A percentile compares a stretch with the other conserved stretches of the same genome.
phyloP scores from a whole-genome alignment of 1,139 yeast genomes.

The Zygosaccharomyces pseudobailii region DNA sequence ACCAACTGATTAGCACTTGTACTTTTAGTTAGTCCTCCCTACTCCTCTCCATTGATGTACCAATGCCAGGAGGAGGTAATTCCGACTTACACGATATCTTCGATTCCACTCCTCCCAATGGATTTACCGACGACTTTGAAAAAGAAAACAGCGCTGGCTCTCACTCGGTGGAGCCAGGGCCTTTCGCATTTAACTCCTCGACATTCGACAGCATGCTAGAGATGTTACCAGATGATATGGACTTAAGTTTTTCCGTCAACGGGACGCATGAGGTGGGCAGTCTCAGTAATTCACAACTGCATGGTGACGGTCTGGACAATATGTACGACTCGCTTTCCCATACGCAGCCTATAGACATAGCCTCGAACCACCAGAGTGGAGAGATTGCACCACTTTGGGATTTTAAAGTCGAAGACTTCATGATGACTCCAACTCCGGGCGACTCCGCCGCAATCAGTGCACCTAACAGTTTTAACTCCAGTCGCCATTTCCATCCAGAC shows the following conservation, averaged over 20 bases:
- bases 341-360: slow-evolving; percentile 24
- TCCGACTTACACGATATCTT: slow-evolving; percentile 12
- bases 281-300: slow-evolving; percentile 3
- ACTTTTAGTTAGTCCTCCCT: neutral
- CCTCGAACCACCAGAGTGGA: slow-evolving; percentile 33
- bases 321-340: slow-evolving; percentile 3
- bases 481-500: slow-evolving; percentile 11
- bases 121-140: slow-evolving; percentile 6
- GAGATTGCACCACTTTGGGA: slow-evolving; percentile 37
- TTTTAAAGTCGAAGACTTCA: slow-evolving; percentile 33
- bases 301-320: slow-evolving; percentile 4
- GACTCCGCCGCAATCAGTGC: slow-evolving; percentile 36
- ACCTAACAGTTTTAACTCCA: slow-evolving; percentile 32
- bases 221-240: slow-evolving; percentile 33
- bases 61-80: slow-evolving; percentile 8
- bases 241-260: slow-evolving; percentile 10
- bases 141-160: slow-evolving; percentile 1
- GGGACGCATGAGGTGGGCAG: neutral
- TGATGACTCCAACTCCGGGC: slow-evolving; percentile 35
- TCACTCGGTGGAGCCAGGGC: slow-evolving; percentile 5
- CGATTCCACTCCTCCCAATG: slow-evolving; percentile 10
- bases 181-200: slow-evolving; percentile 11
- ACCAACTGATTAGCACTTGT: neutral
- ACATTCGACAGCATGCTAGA: slow-evolving; percentile 35
- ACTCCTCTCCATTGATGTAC: slow-evolving; percentile 6